Conservation (phyloP, 2,329 filamentous ascomycete species). For the Pleomassaria siparia region DNA sequence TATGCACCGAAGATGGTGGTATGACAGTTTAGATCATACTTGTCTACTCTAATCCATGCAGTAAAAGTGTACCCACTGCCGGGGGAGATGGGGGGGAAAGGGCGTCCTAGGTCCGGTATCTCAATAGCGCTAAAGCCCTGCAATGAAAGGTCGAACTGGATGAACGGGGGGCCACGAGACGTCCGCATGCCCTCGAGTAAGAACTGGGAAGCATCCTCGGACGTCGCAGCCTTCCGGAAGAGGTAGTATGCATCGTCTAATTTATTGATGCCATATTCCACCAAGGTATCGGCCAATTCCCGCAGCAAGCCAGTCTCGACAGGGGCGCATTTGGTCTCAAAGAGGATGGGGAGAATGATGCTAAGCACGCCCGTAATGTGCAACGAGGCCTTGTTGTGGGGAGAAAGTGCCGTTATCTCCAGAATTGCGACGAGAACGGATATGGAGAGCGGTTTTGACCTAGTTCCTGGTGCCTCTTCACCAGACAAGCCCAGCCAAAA, state of each 20-base stretch:
- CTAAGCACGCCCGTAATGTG: conserved; percentile 41
- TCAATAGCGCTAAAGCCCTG: conserved; percentile 90
- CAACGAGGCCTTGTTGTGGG: conserved; percentile 41
- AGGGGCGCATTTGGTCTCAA: conserved; percentile 37
- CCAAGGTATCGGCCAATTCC: conserved; percentile 68
- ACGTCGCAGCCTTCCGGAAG: conserved; percentile 58
- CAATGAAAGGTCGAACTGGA: conserved; percentile 90
- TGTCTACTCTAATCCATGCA: conserved; percentile 85
- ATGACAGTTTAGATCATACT: conserved; percentile 80
- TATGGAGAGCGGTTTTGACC: conserved; percentile 37
- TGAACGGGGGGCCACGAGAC: conserved; percentile 77
- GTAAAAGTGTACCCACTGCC: conserved; percentile 83
- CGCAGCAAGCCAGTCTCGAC: conserved; percentile 53
- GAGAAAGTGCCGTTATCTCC: conserved; percentile 36
- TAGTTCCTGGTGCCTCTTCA: conserved; percentile 32
- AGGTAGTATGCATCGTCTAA: conserved; percentile 84
- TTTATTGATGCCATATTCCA: conserved; percentile 73
- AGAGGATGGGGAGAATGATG: conserved; percentile 37
- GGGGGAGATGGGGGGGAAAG: conserved; percentile 78
- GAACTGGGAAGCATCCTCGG: conserved; percentile 64
- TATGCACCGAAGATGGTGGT: conserved; percentile 97
- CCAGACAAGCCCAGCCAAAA: conserved; percentile 42
- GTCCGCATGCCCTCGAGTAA: conserved; percentile 71
- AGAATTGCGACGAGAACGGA: conserved; percentile 40
- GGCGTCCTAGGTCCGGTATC: conserved; percentile 77